Evolutionary conservation across 805 yeast species (phyloP), one percentile per base, ranked within the genome.

Genomic region (Saccharomycopsis olivae): DNA sequence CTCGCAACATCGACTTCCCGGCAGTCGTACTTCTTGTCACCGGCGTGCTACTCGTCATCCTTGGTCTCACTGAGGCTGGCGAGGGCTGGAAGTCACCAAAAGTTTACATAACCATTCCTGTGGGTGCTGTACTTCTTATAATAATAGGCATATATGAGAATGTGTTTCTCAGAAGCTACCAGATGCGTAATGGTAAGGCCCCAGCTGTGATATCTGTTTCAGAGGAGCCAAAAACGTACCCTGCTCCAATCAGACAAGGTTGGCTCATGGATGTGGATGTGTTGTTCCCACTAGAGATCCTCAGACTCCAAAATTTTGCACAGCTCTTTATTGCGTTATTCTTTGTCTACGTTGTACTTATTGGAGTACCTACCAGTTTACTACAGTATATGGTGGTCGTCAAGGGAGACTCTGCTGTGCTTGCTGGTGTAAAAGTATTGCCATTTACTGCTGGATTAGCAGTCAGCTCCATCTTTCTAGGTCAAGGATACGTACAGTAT

Each of bases 41-140:
- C 5, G 33, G 33, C 4, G 19, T 36, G 4, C 27, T 65, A 2
- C 47, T 68, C 30, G 46, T 66, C 3, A 64, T 67, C 19, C 54
- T 62, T 5, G 73, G 71, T 0, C 53, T 69, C 33, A 66, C 68
- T 0, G 65, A 66, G 46, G 70, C 69, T 19, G 71, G 71, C 20
- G 58, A 57, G 4, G 48, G 51, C 1, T 69, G 74, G 73, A 52
- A 53, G 1, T 39, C 54, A 1, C 64, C 73, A 2, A 49, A 53
- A 14, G 62, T 65, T 2, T 66, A 66, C 43, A 65, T 65, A 11
- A 59, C 72, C 0, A 42, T 69, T 1, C 51, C 61, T 2, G 41
- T 68, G 35, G 72, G 72, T 1, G 35, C 59, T 11, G n/a, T 61
- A 2, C 36, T 60, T 11, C 35, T 62, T 3, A 15, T 53, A 4